phyloP scores from a whole-genome alignment of 108 stramenopile species.

The Cyclostephanos invisitatus region DNA sequence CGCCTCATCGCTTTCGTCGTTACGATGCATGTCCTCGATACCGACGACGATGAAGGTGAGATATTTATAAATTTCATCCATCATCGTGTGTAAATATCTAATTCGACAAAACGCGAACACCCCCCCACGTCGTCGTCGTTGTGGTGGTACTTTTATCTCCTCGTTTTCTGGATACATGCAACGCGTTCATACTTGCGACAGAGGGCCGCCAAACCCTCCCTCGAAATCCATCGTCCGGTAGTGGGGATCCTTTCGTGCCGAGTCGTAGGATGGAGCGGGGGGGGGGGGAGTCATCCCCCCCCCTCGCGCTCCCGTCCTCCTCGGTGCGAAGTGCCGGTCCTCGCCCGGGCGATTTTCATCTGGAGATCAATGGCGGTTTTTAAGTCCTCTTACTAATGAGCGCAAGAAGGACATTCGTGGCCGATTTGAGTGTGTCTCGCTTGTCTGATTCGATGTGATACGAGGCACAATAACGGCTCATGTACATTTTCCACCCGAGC shows the following conservation, averaged over 20 bases:
- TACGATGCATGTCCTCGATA: constrained; percentile 57
- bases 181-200: constrained; percentile 49
- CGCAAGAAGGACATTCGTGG: constrained; percentile 32
- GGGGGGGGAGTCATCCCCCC: too few species aligned
- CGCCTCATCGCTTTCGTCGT: constrained; percentile 2
- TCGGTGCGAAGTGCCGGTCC: constrained; percentile 9
- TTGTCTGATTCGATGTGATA: constrained; percentile 24
- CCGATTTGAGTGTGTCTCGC: constrained; percentile 35
- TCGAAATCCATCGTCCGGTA: neutral
- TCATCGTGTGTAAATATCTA: too few species aligned
- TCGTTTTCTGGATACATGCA: neutral
- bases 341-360: neutral
- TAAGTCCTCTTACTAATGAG: constrained; percentile 42
- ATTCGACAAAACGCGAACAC: too few species aligned
- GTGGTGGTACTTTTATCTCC: too few species aligned
- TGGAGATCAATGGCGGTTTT: constrained; percentile 28
- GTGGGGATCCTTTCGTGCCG: too few species aligned
- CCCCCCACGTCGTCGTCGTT: too few species aligned
- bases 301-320: constrained; percentile 19
- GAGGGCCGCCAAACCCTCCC: constrained; percentile 35
- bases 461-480: constrained; percentile 39
- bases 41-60: constrained; percentile 62
- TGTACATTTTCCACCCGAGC: constrained; percentile 13
- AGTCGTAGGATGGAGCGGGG: neutral
- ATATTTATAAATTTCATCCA: neutral